Percentiles rank a stretch among this genome's conserved stretches.
Conservation (phyloP, 2,329 filamentous ascomycete species). For the Ophiocordyceps australis region DNA sequence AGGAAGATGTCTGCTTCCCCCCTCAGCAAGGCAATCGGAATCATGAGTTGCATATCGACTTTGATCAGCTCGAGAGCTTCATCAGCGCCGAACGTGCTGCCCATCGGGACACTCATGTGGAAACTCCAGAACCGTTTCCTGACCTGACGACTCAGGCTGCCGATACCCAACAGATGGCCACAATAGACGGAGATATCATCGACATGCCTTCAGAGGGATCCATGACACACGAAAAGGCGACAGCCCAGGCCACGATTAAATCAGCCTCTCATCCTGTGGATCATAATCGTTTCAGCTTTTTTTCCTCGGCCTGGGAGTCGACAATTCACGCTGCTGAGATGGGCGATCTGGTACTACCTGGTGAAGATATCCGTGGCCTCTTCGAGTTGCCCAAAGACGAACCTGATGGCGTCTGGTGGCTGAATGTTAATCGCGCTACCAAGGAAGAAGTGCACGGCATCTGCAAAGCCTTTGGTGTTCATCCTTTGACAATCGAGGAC, state of each 20-base stretch:
- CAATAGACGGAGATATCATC: constrained; percentile 37
- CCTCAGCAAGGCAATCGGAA: constrained; percentile 46
- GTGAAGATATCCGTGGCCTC: constrained; percentile 75
- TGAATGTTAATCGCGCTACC: constrained; percentile 81
- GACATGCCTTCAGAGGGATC: constrained; percentile 30
- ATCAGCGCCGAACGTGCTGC: constrained; percentile 43
- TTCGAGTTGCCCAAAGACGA: constrained; percentile 51
- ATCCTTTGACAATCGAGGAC: constrained; percentile 90
- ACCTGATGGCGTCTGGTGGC: constrained; percentile 85
- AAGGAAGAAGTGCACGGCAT: constrained; percentile 77
- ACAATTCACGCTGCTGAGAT: constrained; percentile 84
- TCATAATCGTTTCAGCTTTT: constrained; percentile 83
- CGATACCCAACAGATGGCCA: constrained; percentile 20
- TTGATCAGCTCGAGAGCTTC: constrained; percentile 86
- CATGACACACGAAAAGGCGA: constrained; percentile 25
- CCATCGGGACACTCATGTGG: constrained; percentile 28
- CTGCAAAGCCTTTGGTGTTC: constrained; percentile 87
- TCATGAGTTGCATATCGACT: constrained; percentile 74
- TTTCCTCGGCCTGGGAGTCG: constrained; percentile 85
- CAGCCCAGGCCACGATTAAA: constrained; percentile 17
- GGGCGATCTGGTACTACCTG: constrained; percentile 73
- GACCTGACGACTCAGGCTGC: constrained; percentile 12
- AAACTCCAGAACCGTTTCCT: constrained; percentile 15
- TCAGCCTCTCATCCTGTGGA: constrained; percentile 26
- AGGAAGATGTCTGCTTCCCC: constrained; percentile 82